A percentile compares a stretch with the other conserved stretches of the same genome.
phyloP scores from a whole-genome alignment of 163 green algal genomes.

The Trebouxiophyceae sp. region DNA sequence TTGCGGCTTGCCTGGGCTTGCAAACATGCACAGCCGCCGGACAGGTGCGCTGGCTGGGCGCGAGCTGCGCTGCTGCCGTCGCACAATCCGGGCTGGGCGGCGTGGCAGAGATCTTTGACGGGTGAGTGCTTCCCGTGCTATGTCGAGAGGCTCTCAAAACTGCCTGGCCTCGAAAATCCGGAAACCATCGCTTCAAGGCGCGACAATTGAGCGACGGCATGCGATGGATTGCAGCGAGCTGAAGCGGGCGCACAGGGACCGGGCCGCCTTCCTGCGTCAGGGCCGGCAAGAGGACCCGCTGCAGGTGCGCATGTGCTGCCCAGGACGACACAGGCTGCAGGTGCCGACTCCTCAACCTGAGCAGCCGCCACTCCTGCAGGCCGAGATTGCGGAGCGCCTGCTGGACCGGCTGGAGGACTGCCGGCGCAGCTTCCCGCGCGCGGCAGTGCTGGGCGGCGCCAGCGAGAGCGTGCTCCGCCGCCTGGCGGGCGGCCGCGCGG shows the following conservation, averaged over 20 bases:
- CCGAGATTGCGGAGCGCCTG: constrained; percentile 49
- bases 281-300: constrained; percentile 31
- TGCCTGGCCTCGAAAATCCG: too few species aligned
- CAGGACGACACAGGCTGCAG: neutral
- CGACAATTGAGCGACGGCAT: neutral
- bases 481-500: constrained; percentile 29
- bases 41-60: too few species aligned
- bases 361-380: too few species aligned
- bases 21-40: too few species aligned
- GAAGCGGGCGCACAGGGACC: constrained; percentile 45
- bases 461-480: constrained; percentile 35
- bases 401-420: constrained; percentile 76
- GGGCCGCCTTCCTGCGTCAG: constrained; percentile 26
- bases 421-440: constrained; percentile 39
- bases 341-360: neutral
- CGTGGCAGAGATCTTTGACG: constrained; percentile 9
- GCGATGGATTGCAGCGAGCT: constrained; percentile 20
- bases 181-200: too few species aligned
- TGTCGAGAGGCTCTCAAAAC: neutral
- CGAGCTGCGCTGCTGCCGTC: too few species aligned
- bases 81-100: too few species aligned
- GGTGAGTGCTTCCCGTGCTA: neutral
- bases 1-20: too few species aligned
- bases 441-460: constrained; percentile 59
- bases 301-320: constrained; percentile 6